Conservation (phyloP, 2,329 filamentous ascomycete genomes). For the Cladophialophora bantiana region DNA sequence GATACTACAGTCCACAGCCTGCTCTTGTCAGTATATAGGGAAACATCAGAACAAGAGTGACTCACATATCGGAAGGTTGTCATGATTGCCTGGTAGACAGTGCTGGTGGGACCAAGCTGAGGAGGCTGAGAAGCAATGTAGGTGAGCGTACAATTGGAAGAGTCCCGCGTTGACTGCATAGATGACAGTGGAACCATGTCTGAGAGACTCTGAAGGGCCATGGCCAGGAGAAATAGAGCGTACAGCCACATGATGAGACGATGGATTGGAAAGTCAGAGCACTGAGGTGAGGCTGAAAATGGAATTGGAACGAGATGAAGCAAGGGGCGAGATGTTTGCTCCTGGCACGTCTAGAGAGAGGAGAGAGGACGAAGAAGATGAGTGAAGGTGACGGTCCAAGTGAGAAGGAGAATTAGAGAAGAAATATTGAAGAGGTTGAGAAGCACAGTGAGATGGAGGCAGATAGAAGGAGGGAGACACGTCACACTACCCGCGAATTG, state of each 20-base stretch:
- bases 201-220: constrained; percentile 26
- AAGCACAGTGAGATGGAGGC: constrained; percentile 1
- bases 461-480: constrained; percentile 11
- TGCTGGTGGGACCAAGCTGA: constrained; percentile 38
- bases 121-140: constrained; percentile 35
- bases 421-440: constrained; percentile 8
- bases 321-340: constrained; percentile 3
- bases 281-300: constrained; percentile 9
- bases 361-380: constrained; percentile 5
- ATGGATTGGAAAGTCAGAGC: constrained; percentile 11
- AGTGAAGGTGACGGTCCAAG: constrained; percentile 1
- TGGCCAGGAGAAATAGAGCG: constrained; percentile 21
- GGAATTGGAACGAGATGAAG: constrained; percentile 8
- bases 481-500: constrained; percentile 1
- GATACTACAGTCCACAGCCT: constrained; percentile 39
- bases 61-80: constrained; percentile 37
- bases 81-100: constrained; percentile 37
- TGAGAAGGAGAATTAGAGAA: constrained; percentile 10
- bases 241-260: constrained; percentile 27
- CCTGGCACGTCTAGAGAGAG: not conserved
- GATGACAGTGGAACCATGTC: constrained; percentile 15
- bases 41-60: not conserved
- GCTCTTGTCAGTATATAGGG: constrained; percentile 12
- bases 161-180: not conserved
- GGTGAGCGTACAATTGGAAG: constrained; percentile 33